Evolutionary conservation across 2,329 filamentous ascomycete species (phyloP), one percentile per base, ranked within the genome.

Genomic region (Beauveria sp.): DNA sequence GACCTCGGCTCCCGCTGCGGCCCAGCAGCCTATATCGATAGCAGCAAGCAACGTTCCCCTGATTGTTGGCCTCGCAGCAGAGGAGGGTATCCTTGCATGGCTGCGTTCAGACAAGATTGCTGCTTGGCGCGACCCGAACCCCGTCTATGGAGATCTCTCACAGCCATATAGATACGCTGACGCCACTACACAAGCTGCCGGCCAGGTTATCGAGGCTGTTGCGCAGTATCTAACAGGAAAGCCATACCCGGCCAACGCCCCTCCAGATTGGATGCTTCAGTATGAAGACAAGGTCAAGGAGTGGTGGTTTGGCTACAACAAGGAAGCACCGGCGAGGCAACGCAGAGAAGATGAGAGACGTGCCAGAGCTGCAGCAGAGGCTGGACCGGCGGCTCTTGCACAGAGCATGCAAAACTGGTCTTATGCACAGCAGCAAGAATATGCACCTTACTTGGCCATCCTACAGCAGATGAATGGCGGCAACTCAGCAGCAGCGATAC

Each of bases 291-390:
- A 77, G 63, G 73, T 79, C 0, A 76, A 77, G 10, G 78, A 82
- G 64, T 86, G 83, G 82, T 79, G 78, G 73, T 70, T 77, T 12
- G 81, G 80, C 0, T 79, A 77, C 63, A 75, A 76, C 60, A 76
- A 73, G 62, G 77, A 77, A 57, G 51, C 69, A 14, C 70, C 74
- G 9, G 68, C 69, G 1, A 74, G 73, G 51, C 72, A 78, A 52
- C 75, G 75, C 60, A 73, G 70, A 55, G 72, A 73, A 30, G 73
- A 76, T 1, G 75, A 76, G 40, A 72, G 74, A 30, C 70, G 67
- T 9, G 72, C 72, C n/a, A 69, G 70, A 62, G 67, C 68, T 20
- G 71, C 72, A 54, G 72, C 71, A 26, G 69, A 74, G 46, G 57
- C 69, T 63, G 64, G 62, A 59, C 69, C 69, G 50, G 57, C 63